Conservation (phyloP, 129 eudicot species). For the Pseudognaphalium luteoalbum region DNA sequence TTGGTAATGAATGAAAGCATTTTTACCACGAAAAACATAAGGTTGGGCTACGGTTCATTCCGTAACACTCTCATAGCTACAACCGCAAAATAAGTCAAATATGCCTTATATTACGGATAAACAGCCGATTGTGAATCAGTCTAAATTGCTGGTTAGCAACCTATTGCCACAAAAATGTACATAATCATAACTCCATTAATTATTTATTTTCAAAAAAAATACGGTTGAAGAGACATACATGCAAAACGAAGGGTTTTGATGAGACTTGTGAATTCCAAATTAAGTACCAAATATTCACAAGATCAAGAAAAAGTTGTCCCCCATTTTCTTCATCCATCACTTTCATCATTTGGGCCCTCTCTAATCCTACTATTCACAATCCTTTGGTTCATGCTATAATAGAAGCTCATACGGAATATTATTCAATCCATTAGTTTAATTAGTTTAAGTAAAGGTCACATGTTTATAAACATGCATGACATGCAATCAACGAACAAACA, state of each 20-base stretch:
- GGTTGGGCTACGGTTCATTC: neutral
- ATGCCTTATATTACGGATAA: neutral
- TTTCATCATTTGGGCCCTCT: constrained; percentile 20
- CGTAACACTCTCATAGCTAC: neutral
- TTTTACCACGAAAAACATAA: neutral
- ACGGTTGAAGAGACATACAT: constrained; percentile 23
- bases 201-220: neutral
- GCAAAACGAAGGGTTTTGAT: constrained; percentile 31
- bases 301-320: constrained; percentile 41
- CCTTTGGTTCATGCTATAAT: constrained; percentile 7
- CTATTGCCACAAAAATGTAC: neutral
- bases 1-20: neutral
- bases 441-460: too few species aligned
- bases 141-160: neutral
- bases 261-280: constrained; percentile 30
- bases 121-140: neutral
- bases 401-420: neutral
- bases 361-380: neutral
- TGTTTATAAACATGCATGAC: neutral
- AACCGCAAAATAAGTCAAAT: neutral
- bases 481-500: neutral
- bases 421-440: neutral
- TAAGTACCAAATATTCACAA: constrained; percentile 34
- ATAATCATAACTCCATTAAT: too few species aligned
- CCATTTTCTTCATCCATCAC: constrained; percentile 31